phyloP scores from a whole-genome alignment of 2,329 filamentous ascomycete genomes.

The Trichoderma asperellum region DNA sequence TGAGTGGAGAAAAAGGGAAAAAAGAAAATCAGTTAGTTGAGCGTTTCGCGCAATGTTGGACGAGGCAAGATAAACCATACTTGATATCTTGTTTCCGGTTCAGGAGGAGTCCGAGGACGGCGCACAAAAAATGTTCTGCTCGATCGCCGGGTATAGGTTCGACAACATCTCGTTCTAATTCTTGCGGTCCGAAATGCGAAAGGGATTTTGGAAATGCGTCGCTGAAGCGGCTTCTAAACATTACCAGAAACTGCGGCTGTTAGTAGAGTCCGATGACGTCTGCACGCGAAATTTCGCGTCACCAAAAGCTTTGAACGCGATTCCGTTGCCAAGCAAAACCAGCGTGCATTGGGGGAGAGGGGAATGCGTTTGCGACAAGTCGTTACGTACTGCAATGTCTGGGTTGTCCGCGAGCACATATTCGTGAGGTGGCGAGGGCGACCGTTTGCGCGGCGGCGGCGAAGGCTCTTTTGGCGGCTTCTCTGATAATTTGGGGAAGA shows the following conservation, averaged over 20 bases:
- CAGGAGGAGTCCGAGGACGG: slow-evolving; percentile 81
- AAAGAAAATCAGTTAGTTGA: slow-evolving; percentile 30
- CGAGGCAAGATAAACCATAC: slow-evolving; percentile 58
- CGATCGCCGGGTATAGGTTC: slow-evolving; percentile 80
- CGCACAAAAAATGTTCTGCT: slow-evolving; percentile 86
- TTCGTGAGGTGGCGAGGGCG: slow-evolving; percentile 88
- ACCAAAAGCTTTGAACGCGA: slow-evolving; percentile 45
- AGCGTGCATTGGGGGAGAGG: slow-evolving; percentile 6
- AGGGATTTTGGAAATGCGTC: slow-evolving; percentile 87
- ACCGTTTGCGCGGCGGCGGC: slow-evolving; percentile 74
- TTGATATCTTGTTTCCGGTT: slow-evolving; percentile 99
- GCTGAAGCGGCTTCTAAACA: slow-evolving; percentile 93
- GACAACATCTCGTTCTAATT: slow-evolving; percentile 84
- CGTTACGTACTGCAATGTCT: slow-evolving; percentile 81
- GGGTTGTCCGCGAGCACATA: slow-evolving; percentile 87
- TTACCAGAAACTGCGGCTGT: slow-evolving; percentile 82
- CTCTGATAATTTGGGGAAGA: slow-evolving; percentile 64
- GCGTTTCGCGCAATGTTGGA: not conserved
- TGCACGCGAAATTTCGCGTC: slow-evolving; percentile 61
- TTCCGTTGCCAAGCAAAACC: slow-evolving; percentile 25
- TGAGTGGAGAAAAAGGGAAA: slow-evolving; percentile 44
- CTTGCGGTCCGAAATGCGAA: slow-evolving; percentile 89
- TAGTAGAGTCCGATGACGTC: slow-evolving; percentile 41
- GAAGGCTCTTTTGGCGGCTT: slow-evolving; percentile 60
- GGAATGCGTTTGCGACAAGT: not conserved